Evolutionary conservation across 176 grass and related monocot genomes (phyloP).

Genomic region (Oryza nivara): DNA sequence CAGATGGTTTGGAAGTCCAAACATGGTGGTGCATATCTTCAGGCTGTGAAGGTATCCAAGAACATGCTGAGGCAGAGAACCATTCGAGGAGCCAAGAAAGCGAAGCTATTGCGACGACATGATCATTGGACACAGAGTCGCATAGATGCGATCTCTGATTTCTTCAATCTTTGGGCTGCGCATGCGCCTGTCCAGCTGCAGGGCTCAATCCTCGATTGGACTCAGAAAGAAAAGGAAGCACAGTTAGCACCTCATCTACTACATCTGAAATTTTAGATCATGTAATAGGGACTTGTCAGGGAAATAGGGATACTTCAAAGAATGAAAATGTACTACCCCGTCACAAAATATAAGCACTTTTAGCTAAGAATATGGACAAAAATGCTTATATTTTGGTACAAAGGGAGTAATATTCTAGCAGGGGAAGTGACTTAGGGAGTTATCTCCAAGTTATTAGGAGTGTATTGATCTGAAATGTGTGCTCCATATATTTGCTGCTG

Average conservation of each 20-base stretch:
- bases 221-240: neutral
- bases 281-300: neutral
- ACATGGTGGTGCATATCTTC: neutral
- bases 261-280: neutral
- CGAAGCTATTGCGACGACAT: neutral
- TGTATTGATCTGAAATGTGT: neutral
- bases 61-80: neutral
- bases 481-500: neutral
- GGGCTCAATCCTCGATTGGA: neutral
- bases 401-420: neutral
- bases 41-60: neutral
- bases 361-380: too few relatives aligned
- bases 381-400: too few relatives aligned
- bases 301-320: neutral
- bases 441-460: neutral
- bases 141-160: neutral
- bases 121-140: too few relatives aligned
- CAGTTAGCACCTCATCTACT: neutral
- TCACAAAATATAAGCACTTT: too few relatives aligned
- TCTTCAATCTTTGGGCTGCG: neutral
- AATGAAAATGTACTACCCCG: neutral
- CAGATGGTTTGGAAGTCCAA: neutral
- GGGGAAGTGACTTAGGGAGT: neutral
- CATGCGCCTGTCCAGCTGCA: neutral
- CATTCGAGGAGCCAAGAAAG: neutral